phyloP scores from a whole-genome alignment of 768 basidiomycete genomes.

The Termitomyces sp. region DNA sequence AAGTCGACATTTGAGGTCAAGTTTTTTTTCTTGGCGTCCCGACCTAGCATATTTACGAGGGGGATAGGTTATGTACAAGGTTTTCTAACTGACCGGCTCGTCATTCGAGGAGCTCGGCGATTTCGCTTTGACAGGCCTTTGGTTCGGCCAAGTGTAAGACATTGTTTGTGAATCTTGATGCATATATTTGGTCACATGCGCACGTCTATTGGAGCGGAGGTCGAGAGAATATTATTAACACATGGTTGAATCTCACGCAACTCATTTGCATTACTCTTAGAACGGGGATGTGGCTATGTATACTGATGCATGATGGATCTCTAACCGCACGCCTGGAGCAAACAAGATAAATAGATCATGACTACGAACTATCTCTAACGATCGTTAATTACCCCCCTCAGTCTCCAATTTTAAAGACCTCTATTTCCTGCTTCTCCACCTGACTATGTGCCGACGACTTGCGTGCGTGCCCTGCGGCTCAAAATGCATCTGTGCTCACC shows the following conservation, averaged over 20 bases:
- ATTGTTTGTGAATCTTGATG: constrained; percentile 6
- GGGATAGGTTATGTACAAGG: constrained; percentile 7
- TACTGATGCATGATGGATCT: constrained; percentile 14
- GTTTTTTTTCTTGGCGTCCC: not conserved
- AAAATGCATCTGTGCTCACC: constrained; percentile 9
- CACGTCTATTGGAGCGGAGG: constrained; percentile 27
- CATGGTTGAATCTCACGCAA: constrained; percentile 30
- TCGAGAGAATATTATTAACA: constrained; percentile 20
- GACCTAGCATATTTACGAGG: constrained; percentile 3
- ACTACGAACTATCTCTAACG: not conserved
- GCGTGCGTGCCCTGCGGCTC: constrained; percentile 45
- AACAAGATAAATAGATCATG: constrained; percentile 13
- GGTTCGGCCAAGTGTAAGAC: not conserved
- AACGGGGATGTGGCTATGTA: constrained; percentile 20
- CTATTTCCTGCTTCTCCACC: not conserved
- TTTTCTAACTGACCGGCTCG: not conserved
- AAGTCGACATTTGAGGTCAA: not conserved
- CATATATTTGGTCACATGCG: constrained; percentile 25
- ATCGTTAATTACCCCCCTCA: not conserved
- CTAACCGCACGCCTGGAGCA: constrained; percentile 16
- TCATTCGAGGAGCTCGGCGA: constrained; percentile 10
- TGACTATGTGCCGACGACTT: constrained; percentile 65
- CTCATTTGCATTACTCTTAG: constrained; percentile 12
- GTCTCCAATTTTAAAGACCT: not conserved
- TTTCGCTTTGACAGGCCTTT: not conserved